Evolutionary conservation across 306 rosid species (phyloP), one percentile per base, ranked within the genome.

Genomic region (Argentina anserina): DNA sequence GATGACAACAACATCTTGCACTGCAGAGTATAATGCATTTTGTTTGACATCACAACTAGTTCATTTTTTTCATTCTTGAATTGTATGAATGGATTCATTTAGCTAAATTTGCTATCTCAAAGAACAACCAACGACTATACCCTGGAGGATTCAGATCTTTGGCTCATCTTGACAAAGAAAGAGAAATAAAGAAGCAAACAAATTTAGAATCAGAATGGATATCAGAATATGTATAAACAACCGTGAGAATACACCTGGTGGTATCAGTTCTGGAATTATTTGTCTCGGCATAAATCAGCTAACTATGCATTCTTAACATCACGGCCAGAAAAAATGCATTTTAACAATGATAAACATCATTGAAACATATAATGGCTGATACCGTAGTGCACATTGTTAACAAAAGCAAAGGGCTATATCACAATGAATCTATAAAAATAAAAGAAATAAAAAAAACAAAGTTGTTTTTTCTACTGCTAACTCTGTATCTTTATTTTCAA

Each of bases 391-490:
- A 31, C 28, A 28, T 26, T 14, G 7, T 9, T 46, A 40, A 71
- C 28, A 18, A 71, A 71, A 58, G 13, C 37, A 10, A 25, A 56
- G 55, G 28, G 7, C 26, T 52, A n/a, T n/a, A n/a, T 14, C 43
- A 47, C 7, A 55, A 69, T 33, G 45, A 69, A 47, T 33, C 73
- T 31, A 69, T 70, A 34, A 28, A 58, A 58, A 29, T 13, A 1
- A n/a, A 36, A 70, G n/a, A 21, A 0, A 9, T 10, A 0, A 31
- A 52, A 31, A 52, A 13, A 33, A 17, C 12, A 4, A 29, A 28
- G 37, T 74, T 6, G 58, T 59, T 72, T 66, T 76, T 70, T 59
- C 76, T 42, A 76, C 60, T 36, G 55, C 77, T 58, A 74, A 76
- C 55, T 50, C 70, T 75, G 65, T 76, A 68, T 34, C 75, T 64